phyloP scores from a whole-genome alignment of 257 asterid genomes.

The Voacanga thouarsii region DNA sequence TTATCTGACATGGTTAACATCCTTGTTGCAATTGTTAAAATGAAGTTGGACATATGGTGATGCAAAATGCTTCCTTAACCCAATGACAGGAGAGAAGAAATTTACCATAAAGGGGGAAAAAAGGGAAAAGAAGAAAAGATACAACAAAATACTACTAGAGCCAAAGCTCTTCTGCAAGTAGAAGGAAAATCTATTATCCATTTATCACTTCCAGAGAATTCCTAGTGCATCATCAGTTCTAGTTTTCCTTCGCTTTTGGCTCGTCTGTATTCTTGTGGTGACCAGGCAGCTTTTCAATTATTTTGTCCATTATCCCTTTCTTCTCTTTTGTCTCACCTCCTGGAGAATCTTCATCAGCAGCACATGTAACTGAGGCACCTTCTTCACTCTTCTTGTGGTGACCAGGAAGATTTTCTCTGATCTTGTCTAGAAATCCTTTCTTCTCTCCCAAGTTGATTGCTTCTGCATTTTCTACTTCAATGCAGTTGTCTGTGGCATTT shows the following conservation, averaged over 20 bases:
- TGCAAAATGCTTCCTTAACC: background rate
- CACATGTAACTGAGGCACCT: slow-evolving; percentile 18
- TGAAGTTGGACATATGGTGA: background rate
- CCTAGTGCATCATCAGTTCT: background rate
- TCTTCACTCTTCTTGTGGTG: slow-evolving; percentile 31
- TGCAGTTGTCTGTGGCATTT: slow-evolving; percentile 14
- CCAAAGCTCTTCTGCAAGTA: background rate
- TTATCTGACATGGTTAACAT: background rate
- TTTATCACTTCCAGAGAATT: background rate
- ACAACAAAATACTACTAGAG: background rate
- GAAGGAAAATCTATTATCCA: background rate
- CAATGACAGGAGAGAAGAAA: background rate
- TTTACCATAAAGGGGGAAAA: background rate
- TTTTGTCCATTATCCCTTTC: slow-evolving; percentile 44
- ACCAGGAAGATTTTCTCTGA: slow-evolving; percentile 44
- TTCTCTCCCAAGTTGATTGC: slow-evolving; percentile 23
- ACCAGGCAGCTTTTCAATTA: slow-evolving; percentile 46
- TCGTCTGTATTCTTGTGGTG: slow-evolving; percentile 24
- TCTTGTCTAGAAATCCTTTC: slow-evolving; percentile 44
- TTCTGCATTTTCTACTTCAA: slow-evolving; percentile 23
- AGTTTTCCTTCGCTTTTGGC: slow-evolving; percentile 19
- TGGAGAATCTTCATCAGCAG: slow-evolving; percentile 30
- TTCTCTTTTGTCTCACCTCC: slow-evolving; percentile 30
- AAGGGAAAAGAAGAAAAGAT: background rate
- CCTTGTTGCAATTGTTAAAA: background rate